Base-by-base conservation (phyloP, 306 rosid species). In the Purshia tridentata region DNA sequence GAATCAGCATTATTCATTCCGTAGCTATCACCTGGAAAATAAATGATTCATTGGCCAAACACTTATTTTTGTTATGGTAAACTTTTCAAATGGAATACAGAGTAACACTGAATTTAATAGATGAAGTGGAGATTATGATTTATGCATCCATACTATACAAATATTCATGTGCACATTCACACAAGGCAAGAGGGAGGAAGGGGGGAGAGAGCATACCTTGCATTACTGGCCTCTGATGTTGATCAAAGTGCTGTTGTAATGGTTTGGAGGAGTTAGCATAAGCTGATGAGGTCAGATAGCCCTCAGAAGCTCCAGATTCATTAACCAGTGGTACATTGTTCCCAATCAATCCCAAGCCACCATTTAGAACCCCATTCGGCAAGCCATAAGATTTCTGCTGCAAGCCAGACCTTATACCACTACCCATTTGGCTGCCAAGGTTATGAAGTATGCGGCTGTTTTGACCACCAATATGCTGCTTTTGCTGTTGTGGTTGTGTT, bases 371-470 rank as follows among this genome's bases (percentile, higher is more conserved):
- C 74, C 97, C 97, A 89, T 89, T 94, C 68, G 98, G 45, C 80
- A 88, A 80, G 41, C 89, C 89, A 87, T 81, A 89, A n/a, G 94
- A 62, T 78, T 89, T 94, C 80, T 83, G 93, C 76, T 77, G 93
- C 72, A 94, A 78, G 67, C 83, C 81, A 67, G 99, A 83, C 84
- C 93, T 87, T 69, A 90, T 85, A 83, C 95, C 96, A 85, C 87
- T 65, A 35, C 85, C 87, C 84, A 92, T 82, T 85, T 89, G 96
- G 67, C 88, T 78, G 67, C 95, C 81, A 82, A 86, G 77, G 76
- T 81, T 88, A 75, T 88, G 96, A 79, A 88, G 75, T 69, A 88
- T 82, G 77, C 87, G 91, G 73, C 81, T 89, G 68, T 89, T 91
- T 70, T 89, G 99, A 76, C 86, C 85, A 77, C 87, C 82, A 67